phyloP scores from a whole-genome alignment of 2,329 filamentous ascomycete species.

The Pseudogymnoascus sp. region DNA sequence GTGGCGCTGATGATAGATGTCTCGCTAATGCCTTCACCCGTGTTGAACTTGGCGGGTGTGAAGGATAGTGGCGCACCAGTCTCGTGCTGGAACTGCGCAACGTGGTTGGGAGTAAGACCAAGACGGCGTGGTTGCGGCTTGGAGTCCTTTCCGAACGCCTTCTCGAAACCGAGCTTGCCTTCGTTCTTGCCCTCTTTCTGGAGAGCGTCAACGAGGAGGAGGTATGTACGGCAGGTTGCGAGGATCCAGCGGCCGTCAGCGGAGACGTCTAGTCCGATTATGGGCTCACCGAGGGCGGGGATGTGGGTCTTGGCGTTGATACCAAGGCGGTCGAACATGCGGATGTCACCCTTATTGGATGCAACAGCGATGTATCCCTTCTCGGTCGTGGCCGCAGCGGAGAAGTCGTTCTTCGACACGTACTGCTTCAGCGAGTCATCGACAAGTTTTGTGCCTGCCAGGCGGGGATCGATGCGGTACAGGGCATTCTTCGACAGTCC shows the following conservation, averaged over 20 bases:
- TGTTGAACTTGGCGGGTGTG: conserved; percentile 90
- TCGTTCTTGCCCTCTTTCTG: conserved; percentile 94
- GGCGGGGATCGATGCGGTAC: conserved; percentile 86
- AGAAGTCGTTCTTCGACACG: conserved; percentile 94
- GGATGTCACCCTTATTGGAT: conserved; percentile 95
- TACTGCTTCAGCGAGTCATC: conserved; percentile 94
- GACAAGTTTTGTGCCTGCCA: conserved; percentile 85
- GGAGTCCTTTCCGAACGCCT: conserved; percentile 79
- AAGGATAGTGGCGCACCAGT: conserved; percentile 81
- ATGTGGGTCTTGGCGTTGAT: conserved; percentile 98
- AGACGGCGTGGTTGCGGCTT: conserved; percentile 92
- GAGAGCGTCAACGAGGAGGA: conserved; percentile 83
- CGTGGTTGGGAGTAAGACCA: conserved; percentile 80
- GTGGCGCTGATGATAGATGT: conserved; percentile 96
- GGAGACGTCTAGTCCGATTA: conserved; percentile 89
- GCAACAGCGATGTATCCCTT: conserved; percentile 96
- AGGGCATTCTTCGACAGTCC: conserved; percentile 89
- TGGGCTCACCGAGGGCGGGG: conserved; percentile 87
- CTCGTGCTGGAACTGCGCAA: conserved; percentile 96
- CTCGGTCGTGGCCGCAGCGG: conserved; percentile 84
- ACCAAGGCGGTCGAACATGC: conserved; percentile 89
- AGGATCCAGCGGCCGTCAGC: conserved; percentile 95
- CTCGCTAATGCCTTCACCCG: conserved; percentile 69
- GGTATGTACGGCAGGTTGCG: conserved; percentile 87
- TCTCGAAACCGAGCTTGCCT: conserved; percentile 96